Evolutionary conservation across 192 early-diverging fungal genomes (phyloP).

Genomic region (Lunasporangiospora selenospora): DNA sequence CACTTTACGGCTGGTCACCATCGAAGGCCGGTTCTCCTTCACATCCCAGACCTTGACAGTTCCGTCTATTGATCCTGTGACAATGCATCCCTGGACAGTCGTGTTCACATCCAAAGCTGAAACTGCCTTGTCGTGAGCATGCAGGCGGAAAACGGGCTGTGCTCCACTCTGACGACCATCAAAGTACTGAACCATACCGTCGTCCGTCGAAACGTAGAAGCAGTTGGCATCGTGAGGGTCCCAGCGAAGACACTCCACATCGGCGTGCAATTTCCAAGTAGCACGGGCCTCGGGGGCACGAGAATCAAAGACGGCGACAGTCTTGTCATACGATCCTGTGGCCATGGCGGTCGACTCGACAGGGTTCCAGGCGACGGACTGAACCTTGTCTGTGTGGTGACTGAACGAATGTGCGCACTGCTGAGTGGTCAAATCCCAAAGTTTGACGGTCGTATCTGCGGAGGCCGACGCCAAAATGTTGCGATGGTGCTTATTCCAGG

Average conservation of each 20-base stretch:
- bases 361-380: conserved; percentile 92
- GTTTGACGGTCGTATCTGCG: conserved; percentile 96
- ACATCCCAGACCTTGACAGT: conserved; percentile 95
- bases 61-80: conserved; percentile 93
- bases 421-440: conserved; percentile 91
- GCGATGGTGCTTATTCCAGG: conserved; percentile 88
- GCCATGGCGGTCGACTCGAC: conserved; percentile 86
- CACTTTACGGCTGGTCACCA: conserved; percentile 79
- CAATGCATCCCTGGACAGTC: conserved; percentile 77
- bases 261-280: conserved; percentile 77
- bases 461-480: conserved; percentile 88
- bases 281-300: conserved; percentile 77
- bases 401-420: conserved; percentile 78
- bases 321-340: conserved; percentile 93
- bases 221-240: conserved; percentile 83
- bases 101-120: conserved; percentile 88
- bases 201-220: conserved; percentile 88
- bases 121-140: conserved; percentile 93
- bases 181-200: conserved; percentile 90
- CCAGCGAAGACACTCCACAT: conserved; percentile 94
- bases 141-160: conserved; percentile 83
- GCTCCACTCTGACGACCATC: conserved; percentile 67
- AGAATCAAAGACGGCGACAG: conserved; percentile 89
- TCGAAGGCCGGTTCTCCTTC: conserved; percentile 71
- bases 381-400: conserved; percentile 92